Conservation (phyloP, 1,139 yeast species). For the Yamadazyma oceani region DNA sequence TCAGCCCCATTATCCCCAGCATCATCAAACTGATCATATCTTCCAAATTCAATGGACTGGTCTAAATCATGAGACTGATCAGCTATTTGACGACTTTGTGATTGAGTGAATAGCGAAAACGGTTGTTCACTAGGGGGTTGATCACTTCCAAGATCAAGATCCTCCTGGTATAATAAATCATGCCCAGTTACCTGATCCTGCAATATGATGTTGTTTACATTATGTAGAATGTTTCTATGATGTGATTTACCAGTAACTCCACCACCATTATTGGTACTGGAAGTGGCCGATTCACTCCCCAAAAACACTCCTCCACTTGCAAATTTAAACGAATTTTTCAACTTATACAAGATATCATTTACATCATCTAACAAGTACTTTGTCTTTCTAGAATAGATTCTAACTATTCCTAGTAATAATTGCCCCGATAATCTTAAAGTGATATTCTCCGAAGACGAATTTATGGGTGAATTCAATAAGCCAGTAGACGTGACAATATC, state of each 20-base stretch:
- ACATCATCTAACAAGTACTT: constrained; percentile 84
- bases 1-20: constrained; percentile 41
- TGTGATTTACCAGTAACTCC: no score
- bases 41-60: constrained; percentile 60
- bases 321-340: constrained; percentile 67
- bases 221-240: constrained; percentile 22
- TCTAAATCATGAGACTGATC: constrained; percentile 31
- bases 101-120: background rate
- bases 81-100: constrained; percentile 5
- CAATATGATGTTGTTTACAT: constrained; percentile 57
- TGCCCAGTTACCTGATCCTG: constrained; percentile 79
- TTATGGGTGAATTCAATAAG: constrained; percentile 16
- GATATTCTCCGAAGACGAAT: constrained; percentile 34
- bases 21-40: constrained; percentile 32
- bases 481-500: constrained; percentile 60
- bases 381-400: constrained; percentile 85
- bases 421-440: constrained; percentile 89
- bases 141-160: constrained; percentile 55
- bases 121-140: background rate
- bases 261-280: constrained; percentile 24
- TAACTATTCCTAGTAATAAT: constrained; percentile 80
- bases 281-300: constrained; percentile 38
- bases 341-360: constrained; percentile 68
- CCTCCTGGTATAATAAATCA: constrained; percentile 68
- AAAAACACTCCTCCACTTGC: constrained; percentile 39